Evolutionary conservation across 2,329 filamentous ascomycete genomes (phyloP).

Genomic region (Aureobasidium pullulans): DNA sequence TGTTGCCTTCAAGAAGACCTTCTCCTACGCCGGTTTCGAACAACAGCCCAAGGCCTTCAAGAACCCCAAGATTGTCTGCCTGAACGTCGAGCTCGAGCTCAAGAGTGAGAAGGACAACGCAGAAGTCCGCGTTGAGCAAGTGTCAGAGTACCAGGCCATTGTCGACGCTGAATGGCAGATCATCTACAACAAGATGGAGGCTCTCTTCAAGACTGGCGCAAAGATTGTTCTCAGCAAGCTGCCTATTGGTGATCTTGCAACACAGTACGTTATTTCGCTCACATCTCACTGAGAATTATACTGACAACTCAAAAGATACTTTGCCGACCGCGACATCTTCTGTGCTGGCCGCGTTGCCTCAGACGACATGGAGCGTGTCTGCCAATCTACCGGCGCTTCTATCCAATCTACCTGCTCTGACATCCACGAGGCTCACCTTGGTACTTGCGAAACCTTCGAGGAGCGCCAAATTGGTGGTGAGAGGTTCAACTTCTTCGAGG

Average conservation of each 20-base stretch:
- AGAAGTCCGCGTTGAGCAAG: slow-evolving; percentile 94
- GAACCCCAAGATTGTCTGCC: slow-evolving; percentile 90
- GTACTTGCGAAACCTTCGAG: slow-evolving; percentile 83
- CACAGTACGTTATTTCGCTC: slow-evolving; percentile 50
- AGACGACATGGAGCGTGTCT: slow-evolving; percentile 92
- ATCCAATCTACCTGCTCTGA: slow-evolving; percentile 95
- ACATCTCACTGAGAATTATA: background rate
- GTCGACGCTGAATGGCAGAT: slow-evolving; percentile 99
- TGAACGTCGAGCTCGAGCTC: slow-evolving; percentile 96
- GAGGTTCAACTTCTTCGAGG: slow-evolving; percentile 97
- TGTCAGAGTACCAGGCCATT: slow-evolving; percentile 98
- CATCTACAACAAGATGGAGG: slow-evolving; percentile 98
- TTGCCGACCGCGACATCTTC: slow-evolving; percentile 96
- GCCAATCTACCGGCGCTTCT: slow-evolving; percentile 86
- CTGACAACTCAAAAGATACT: slow-evolving; percentile 49
- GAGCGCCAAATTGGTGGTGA: slow-evolving; percentile 96
- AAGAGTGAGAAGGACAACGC: slow-evolving; percentile 99
- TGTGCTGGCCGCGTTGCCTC: slow-evolving; percentile 87
- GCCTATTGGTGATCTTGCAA: slow-evolving; percentile 93
- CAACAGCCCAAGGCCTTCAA: slow-evolving; percentile 95
- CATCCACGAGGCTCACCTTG: slow-evolving; percentile 81
- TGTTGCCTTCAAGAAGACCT: slow-evolving; percentile 99
- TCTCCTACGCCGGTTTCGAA: slow-evolving; percentile 97
- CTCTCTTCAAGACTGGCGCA: slow-evolving; percentile 84
- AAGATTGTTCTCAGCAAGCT: slow-evolving; percentile 97